These are phyloP conservation scores for Diaporthe humulicola DNA, from an alignment of 2,329 filamentous ascomycete genomes.

Conservation along the genomic window DNA sequence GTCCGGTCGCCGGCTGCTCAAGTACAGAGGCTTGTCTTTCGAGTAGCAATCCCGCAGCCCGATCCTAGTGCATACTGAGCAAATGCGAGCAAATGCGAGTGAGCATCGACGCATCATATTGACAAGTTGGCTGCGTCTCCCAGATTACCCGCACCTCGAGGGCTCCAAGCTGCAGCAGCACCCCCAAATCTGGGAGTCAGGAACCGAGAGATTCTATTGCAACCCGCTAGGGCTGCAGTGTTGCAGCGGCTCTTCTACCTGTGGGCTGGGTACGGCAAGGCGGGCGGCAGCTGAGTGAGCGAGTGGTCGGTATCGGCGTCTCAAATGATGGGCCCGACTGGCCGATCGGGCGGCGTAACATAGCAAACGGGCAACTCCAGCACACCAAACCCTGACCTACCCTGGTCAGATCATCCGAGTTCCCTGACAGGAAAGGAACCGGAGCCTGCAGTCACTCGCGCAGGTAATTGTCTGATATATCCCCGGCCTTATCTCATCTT, in stretches of 20 bases:
- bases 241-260: slow-evolving; percentile 11
- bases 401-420: slow-evolving; percentile 30
- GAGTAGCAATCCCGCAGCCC: background rate
- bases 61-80: background rate
- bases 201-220: slow-evolving; percentile 20
- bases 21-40: background rate
- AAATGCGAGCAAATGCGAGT: background rate
- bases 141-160: background rate
- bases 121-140: background rate
- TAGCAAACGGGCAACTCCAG: slow-evolving; percentile 20
- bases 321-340: slow-evolving; percentile 30
- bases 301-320: slow-evolving; percentile 20
- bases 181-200: background rate
- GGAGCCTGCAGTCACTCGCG: slow-evolving; percentile 7
- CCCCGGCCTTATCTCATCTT: slow-evolving; percentile 7
- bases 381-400: slow-evolving; percentile 30
- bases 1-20: background rate
- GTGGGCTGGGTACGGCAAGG: slow-evolving; percentile 11
- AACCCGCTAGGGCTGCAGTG: slow-evolving; percentile 5
- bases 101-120: background rate
- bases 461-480: slow-evolving; percentile 28
- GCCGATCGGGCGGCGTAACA: slow-evolving; percentile 25
- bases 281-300: slow-evolving; percentile 6
- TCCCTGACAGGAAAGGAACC: slow-evolving; percentile 12
- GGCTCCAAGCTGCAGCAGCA: background rate